Percentiles rank a stretch among this genome's conserved stretches.
Conservation (phyloP, 305 asterid genomes). For the Ilex paraguariensis region DNA sequence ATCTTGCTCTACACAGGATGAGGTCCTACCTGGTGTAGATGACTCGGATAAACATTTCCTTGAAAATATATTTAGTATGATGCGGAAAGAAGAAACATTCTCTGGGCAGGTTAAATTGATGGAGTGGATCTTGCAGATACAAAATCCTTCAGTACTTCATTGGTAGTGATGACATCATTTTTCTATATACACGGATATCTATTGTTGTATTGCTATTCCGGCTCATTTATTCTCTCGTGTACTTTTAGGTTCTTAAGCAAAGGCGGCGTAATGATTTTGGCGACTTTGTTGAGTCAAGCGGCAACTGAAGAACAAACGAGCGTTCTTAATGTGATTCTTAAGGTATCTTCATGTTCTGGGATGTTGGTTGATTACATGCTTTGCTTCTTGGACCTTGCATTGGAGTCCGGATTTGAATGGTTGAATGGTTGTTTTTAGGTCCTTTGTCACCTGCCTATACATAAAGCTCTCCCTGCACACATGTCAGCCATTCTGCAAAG, state of each 20-base stretch:
- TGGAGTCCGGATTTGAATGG: constrained; percentile 15
- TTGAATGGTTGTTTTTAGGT: constrained; percentile 43
- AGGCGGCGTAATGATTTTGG: constrained; percentile 92
- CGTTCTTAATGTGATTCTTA: constrained; percentile 60
- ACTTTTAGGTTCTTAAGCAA: constrained; percentile 69
- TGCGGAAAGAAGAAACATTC: constrained; percentile 88
- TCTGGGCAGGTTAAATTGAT: constrained; percentile 85
- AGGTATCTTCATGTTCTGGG: constrained; percentile 33
- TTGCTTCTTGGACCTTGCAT: constrained; percentile 11
- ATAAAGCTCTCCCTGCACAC: constrained; percentile 77
- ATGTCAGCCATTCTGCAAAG: constrained; percentile 94
- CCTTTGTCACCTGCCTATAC: constrained; percentile 78
- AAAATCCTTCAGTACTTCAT: constrained; percentile 55
- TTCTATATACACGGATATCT: neutral
- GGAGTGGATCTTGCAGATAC: constrained; percentile 72
- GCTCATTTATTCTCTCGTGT: neutral
- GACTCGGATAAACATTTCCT: constrained; percentile 60
- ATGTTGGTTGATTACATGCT: constrained; percentile 5
- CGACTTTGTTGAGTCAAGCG: constrained; percentile 91
- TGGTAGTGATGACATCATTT: constrained; percentile 46
- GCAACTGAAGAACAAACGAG: constrained; percentile 87
- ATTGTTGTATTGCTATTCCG: too few relatives aligned
- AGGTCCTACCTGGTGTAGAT: constrained; percentile 44
- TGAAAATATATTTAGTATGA: constrained; percentile 59
- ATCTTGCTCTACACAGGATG: constrained; percentile 48